These are phyloP conservation scores for Pythium periplocum DNA, from an alignment of 352 stramenopile genomes.

Conservation along the genomic window DNA sequence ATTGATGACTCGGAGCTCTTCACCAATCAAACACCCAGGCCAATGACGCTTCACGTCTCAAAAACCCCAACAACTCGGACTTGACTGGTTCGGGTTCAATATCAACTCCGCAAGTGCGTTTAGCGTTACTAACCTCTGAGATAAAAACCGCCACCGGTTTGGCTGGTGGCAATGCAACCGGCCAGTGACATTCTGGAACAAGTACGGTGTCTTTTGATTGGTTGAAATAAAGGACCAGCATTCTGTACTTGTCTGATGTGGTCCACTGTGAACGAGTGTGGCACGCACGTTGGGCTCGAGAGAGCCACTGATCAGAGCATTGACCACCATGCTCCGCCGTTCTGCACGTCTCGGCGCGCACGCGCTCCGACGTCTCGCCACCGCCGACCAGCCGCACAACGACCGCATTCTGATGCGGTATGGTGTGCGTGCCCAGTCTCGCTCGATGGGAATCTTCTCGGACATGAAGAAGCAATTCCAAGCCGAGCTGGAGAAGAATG, in stretches of 20 bases:
- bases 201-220: slow-evolving; percentile 6
- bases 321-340: slow-evolving; percentile 20
- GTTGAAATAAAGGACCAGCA: slow-evolving; percentile 4
- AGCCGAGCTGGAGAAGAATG: slow-evolving; percentile 76
- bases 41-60: slow-evolving; percentile 15
- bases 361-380: slow-evolving; percentile 13
- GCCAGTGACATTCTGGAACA: slow-evolving; percentile 18
- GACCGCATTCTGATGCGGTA: slow-evolving; percentile 3
- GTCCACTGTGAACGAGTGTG: slow-evolving; percentile 4
- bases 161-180: slow-evolving; percentile 24
- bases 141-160: slow-evolving; percentile 5
- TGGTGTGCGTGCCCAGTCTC: slow-evolving; percentile 23
- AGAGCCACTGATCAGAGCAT: background rate
- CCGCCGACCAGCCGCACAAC: background rate
- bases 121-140: too few relatives aligned
- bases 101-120: too few relatives aligned
- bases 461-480: slow-evolving; percentile 79
- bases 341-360: slow-evolving; percentile 13
- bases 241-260: slow-evolving; percentile 8
- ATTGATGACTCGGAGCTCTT: slow-evolving; percentile 15
- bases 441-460: slow-evolving; percentile 66
- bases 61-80: too few relatives aligned
- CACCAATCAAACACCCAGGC: slow-evolving; percentile 19
- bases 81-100: too few relatives aligned
- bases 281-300: too few relatives aligned